phyloP scores from a whole-genome alignment of 371 early-diverging fungal genomes.

The Phascolomyces articulosus region DNA sequence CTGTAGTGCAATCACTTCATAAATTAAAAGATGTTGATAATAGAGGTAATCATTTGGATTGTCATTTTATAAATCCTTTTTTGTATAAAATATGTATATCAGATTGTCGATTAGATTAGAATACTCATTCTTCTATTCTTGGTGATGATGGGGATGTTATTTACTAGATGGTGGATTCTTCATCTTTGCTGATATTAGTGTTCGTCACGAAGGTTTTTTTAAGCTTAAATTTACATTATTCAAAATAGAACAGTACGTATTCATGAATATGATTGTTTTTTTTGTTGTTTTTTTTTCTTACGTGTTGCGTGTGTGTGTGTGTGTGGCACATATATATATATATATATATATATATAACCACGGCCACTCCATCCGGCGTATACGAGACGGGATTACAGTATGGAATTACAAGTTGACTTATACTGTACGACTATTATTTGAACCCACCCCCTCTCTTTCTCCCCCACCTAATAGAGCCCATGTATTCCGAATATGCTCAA shows the following conservation, averaged over 20 bases:
- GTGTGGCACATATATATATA: no score
- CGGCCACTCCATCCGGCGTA: neutral
- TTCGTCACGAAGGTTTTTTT: slow-evolving; percentile 88
- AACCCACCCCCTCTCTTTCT: no score
- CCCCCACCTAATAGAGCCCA: neutral
- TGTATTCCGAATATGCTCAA: slow-evolving; percentile 23
- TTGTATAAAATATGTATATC: no score
- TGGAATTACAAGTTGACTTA: neutral
- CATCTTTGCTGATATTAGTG: slow-evolving; percentile 93
- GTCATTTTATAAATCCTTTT: neutral
- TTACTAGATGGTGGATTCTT: slow-evolving; percentile 90
- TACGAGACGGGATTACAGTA: neutral
- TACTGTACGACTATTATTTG: slow-evolving; percentile 1
- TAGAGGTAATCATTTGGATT: slow-evolving; percentile 24
- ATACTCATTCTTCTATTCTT: neutral
- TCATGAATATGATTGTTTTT: neutral
- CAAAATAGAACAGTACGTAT: slow-evolving; percentile 63
- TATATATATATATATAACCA: neutral
- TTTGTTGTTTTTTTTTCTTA: neutral
- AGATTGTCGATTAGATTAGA: no score
- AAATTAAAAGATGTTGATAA: slow-evolving; percentile 48
- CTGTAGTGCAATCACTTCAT: slow-evolving; percentile 50
- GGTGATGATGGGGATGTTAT: no score
- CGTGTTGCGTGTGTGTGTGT: neutral
- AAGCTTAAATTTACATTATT: slow-evolving; percentile 89